A percentile compares a stretch with the other conserved stretches of the same genome.
Evolutionary conservation across 441 rosid genomes (phyloP).

Genomic region (Kokia cookei): DNA sequence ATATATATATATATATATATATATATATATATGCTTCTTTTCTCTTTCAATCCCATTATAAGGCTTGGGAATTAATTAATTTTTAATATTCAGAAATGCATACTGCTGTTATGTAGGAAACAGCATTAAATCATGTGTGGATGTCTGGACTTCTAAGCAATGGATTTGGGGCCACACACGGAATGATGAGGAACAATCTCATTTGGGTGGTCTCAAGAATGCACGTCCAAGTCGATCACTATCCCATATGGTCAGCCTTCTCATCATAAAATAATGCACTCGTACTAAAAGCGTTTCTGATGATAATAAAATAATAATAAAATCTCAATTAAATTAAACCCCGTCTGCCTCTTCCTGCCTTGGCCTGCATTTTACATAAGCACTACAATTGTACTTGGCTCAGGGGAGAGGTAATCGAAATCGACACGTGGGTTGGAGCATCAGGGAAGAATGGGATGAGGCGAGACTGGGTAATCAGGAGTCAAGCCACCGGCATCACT

Average conservation of each 20-base stretch:
- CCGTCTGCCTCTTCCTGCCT: too few relatives aligned
- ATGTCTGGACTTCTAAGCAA: slow-evolving; percentile 74
- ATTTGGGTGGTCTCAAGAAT: slow-evolving; percentile 77
- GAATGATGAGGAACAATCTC: slow-evolving; percentile 66
- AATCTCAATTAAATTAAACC: neutral
- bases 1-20: too few relatives aligned
- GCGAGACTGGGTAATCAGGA: slow-evolving; percentile 60
- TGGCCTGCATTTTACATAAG: neutral
- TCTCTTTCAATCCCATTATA: neutral
- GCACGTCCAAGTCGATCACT: slow-evolving; percentile 55
- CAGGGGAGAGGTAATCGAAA: slow-evolving; percentile 72
- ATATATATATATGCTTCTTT: neutral
- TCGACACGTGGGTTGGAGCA: slow-evolving; percentile 78
- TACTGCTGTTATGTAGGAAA: slow-evolving; percentile 33
- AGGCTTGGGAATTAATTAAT: too few relatives aligned
- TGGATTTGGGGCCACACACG: slow-evolving; percentile 78
- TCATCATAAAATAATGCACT: neutral
- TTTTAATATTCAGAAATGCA: neutral
- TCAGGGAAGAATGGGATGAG: slow-evolving; percentile 77
- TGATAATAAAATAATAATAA: neutral
- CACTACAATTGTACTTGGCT: neutral
- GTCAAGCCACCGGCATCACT: slow-evolving; percentile 61
- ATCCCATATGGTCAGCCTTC: slow-evolving; percentile 53
- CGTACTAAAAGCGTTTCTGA: neutral
- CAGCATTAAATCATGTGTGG: slow-evolving; percentile 78